A percentile compares a stretch with the other conserved stretches of the same genome.
Conservation (phyloP, 2,329 filamentous ascomycete species). For the Chalaropsis thielavioides region DNA sequence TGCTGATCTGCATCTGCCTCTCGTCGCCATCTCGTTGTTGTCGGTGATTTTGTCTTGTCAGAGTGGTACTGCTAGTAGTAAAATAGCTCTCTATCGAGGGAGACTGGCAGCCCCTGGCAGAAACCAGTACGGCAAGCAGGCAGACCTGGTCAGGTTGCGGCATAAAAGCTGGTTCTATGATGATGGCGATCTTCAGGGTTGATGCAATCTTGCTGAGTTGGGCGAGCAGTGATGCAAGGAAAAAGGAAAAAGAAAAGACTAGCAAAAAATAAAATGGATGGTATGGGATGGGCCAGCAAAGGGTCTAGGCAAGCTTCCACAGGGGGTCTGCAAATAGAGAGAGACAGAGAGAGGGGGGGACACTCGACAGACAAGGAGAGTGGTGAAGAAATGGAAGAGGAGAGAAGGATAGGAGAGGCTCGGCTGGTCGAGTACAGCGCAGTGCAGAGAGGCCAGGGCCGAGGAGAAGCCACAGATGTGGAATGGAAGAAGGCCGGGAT, state of each 20-base stretch:
- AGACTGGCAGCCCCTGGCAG: background rate
- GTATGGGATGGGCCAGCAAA: too few relatives aligned
- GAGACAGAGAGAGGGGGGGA: too few relatives aligned
- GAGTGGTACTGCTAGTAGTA: background rate
- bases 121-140: constrained; percentile 3
- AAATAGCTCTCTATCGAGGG: background rate
- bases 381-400: background rate
- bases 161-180: background rate
- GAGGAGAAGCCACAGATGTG: too few relatives aligned
- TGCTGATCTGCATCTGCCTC: background rate
- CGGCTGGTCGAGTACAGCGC: background rate
- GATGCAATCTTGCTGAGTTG: background rate
- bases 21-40: background rate
- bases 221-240: background rate
- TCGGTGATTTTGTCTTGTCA: background rate
- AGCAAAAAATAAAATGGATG: background rate
- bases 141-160: background rate
- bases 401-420: background rate
- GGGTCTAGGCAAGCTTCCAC: too few relatives aligned
- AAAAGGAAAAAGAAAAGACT: background rate
- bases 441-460: background rate
- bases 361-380: background rate
- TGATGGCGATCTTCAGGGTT: background rate
- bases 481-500: background rate
- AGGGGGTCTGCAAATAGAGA: too few relatives aligned